These are phyloP conservation scores for Platanus orientalis DNA, from an alignment of 164 flowering plant species.

Conservation along the genomic window DNA sequence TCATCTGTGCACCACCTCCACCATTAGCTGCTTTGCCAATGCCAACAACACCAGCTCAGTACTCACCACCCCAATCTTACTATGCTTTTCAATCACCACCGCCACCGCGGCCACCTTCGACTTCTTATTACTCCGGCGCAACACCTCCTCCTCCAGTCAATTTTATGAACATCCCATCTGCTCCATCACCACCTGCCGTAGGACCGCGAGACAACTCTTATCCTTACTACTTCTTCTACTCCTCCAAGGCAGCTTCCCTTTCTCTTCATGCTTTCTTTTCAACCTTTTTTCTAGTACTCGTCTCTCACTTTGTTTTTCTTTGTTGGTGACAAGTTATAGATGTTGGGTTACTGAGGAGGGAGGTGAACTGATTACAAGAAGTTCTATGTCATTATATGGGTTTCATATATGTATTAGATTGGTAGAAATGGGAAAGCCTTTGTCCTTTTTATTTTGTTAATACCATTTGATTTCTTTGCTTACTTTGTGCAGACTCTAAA, in stretches of 20 bases:
- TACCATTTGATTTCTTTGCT: background rate
- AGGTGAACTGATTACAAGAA: background rate
- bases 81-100: constrained; percentile 11
- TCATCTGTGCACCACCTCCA: constrained; percentile 52
- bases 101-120: constrained; percentile 6
- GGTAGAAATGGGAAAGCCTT: too few relatives aligned
- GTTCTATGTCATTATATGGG: background rate
- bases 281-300: constrained; percentile 4
- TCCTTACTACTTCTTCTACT: constrained; percentile 44
- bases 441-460: background rate
- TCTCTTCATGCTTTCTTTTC: constrained; percentile 3
- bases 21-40: constrained; percentile 15
- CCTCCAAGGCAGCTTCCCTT: constrained; percentile 30
- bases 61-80: constrained; percentile 12
- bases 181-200: constrained; percentile 11
- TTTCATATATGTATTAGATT: background rate
- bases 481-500: background rate
- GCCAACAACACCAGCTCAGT: constrained; percentile 12
- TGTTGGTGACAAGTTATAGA: constrained; percentile 13
- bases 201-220: constrained; percentile 24
- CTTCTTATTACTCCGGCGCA: background rate
- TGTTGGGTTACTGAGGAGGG: background rate
- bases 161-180: constrained; percentile 14
- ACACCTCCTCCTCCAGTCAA: constrained; percentile 10
- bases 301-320: constrained; percentile 12